Base-by-base conservation (phyloP, 495 filamentous ascomycete species). In the Aspergillus diversus region DNA sequence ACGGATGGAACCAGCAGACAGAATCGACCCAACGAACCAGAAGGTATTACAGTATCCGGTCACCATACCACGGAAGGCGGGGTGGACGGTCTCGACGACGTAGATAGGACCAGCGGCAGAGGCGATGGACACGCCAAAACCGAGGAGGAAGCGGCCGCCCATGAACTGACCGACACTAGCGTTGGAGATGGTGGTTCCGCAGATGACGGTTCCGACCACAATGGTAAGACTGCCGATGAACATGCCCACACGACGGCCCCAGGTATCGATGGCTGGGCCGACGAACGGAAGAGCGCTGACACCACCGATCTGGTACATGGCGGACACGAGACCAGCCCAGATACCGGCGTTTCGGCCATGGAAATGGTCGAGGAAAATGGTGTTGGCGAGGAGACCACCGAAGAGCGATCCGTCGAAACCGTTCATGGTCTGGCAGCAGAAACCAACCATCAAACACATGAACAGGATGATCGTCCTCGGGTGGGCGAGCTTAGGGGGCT, bases 101-200 rank as follows among this genome's bases (percentile, higher is more conserved):
- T 91, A 91, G 31, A 85, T 83, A 4, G 89, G 89, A 0, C 86
- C 89, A 15, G 89, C 89, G 16, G 89, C 81, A 42, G 86, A 80
- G 43, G 82, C 80, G 33, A 90, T 85, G 27, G 83, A 83, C 33
- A 89, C 86, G 11, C 89, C 89, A 64, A 90, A 90, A 31, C 33
- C 87, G 15, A 93, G 83, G 17, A 91, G 70, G 73, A 92, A 92
- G 7, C 90, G 85, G 16, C 89, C 89, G 33, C 79, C 88, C 67
- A 90, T 85, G 66, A 92, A 89, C 66, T 83, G 79, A 9, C 65
- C 66, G 32, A 82, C 70, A 60, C 74, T 75, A 27, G 63, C 69
- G 37, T 58, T 58, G 12, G 56, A 16, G 32, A 58, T 58, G 5
- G 81, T 74, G 2, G 77, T 71, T 5, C 81, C 84, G 62, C 85